Evolutionary conservation across 306 rosid genomes (phyloP).

Genomic region (Cucumis sativus): Cucumber_9930_V3 NC_026660.2:3607501-3608000

Average conservation of each 20-base stretch:
- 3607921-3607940: neutral
- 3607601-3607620: slow-evolving; percentile 18
- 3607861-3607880: neutral
- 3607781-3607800: slow-evolving; percentile 35
- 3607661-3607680: slow-evolving; percentile 28
- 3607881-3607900: neutral
- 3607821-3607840: neutral
- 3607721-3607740: slow-evolving; percentile 22
- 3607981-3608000: neutral
- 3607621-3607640: slow-evolving; percentile 16
- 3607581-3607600: slow-evolving; percentile 15
- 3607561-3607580: slow-evolving; percentile 8
- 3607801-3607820: neutral
- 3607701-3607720: slow-evolving; percentile 63
- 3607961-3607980: neutral
- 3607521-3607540: slow-evolving; percentile 5
- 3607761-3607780: slow-evolving; percentile 12
- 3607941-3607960: neutral
- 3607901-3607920: neutral
- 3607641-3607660: slow-evolving; percentile 21
- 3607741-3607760: slow-evolving; percentile 50
- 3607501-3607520: slow-evolving; percentile 9
- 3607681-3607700: slow-evolving; percentile 48
- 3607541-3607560: neutral
- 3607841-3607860: neutral